Evolutionary conservation across 768 basidiomycete genomes (phyloP).

Genomic region (Pulveroboletus sp.): DNA sequence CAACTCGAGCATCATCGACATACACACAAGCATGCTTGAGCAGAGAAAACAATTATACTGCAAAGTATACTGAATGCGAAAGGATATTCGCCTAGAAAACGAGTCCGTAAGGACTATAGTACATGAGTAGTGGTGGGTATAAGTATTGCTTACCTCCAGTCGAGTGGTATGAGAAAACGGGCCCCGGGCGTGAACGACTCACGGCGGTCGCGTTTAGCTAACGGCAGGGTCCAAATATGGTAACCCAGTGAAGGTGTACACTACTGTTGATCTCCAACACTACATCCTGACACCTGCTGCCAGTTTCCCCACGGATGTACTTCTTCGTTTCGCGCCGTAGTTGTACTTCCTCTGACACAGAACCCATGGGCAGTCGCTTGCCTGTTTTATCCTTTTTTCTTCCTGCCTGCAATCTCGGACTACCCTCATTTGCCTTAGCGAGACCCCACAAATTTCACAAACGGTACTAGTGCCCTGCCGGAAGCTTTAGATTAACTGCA

Average conservation of each 20-base stretch:
- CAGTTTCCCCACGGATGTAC: too few relatives aligned
- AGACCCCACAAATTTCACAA: conserved; percentile 91
- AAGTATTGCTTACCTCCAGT: too few relatives aligned
- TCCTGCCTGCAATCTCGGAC: conserved; percentile 92
- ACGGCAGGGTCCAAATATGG: too few relatives aligned
- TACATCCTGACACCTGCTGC: conserved; percentile 93
- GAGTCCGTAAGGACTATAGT: too few relatives aligned
- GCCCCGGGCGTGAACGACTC: too few relatives aligned
- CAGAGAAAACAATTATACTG: conserved; percentile 93
- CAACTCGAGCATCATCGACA: conserved; percentile 77
- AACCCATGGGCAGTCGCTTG: conserved; percentile 40
- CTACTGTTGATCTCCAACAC: too few relatives aligned
- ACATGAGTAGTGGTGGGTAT: too few relatives aligned
- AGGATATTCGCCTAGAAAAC: too few relatives aligned
- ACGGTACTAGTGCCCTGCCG: conserved; percentile 61
- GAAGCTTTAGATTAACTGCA: conserved; percentile 45
- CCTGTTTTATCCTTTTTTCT: conserved; percentile 89
- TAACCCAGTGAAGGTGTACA: too few relatives aligned
- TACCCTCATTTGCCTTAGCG: conserved; percentile 65
- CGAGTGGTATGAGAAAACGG: too few relatives aligned
- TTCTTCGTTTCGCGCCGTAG: conserved; percentile 97
- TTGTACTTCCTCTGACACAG: conserved; percentile 74
- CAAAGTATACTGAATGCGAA: too few relatives aligned
- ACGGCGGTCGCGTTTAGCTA: too few relatives aligned
- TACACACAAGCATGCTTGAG: conserved; percentile 88